A percentile compares a stretch with the other conserved stretches of the same genome.
phyloP scores from a whole-genome alignment of 164 flowering plant genomes.

The Aristolochia contorta region DNA sequence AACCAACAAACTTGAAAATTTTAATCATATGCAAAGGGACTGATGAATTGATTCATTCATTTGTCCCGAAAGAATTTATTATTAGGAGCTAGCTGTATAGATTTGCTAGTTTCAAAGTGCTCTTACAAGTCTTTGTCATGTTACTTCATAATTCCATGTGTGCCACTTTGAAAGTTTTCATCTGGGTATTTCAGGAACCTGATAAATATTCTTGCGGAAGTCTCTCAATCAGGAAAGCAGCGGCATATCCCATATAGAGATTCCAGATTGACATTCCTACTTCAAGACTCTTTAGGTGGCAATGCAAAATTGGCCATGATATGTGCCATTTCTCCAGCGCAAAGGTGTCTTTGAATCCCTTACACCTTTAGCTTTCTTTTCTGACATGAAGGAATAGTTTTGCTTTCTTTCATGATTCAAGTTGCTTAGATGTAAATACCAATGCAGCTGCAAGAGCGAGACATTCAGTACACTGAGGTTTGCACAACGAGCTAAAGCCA shows the following conservation, averaged over 20 bases:
- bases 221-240: slow-evolving; percentile 90
- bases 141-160: not conserved
- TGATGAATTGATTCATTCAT: too few relatives aligned
- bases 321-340: slow-evolving; percentile 91
- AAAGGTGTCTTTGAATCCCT: slow-evolving; percentile 36
- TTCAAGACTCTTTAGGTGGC: slow-evolving; percentile 98
- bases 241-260: slow-evolving; percentile 98
- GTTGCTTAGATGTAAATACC: slow-evolving; percentile 3
- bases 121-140: not conserved
- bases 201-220: slow-evolving; percentile 95
- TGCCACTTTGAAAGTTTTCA: not conserved
- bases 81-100: too few relatives aligned
- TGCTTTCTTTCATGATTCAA: not conserved
- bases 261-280: slow-evolving; percentile 84
- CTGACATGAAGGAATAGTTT: not conserved
- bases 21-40: too few relatives aligned
- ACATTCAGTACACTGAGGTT: slow-evolving; percentile 88
- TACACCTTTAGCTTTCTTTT: not conserved
- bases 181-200: slow-evolving; percentile 61
- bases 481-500: slow-evolving; percentile 96
- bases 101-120: not conserved
- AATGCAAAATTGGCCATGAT: slow-evolving; percentile 95
- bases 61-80: too few relatives aligned
- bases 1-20: too few relatives aligned
- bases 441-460: slow-evolving; percentile 86